phyloP scores from a whole-genome alignment of 805 yeast species.

The Metahyphopichia silvanorum region DNA sequence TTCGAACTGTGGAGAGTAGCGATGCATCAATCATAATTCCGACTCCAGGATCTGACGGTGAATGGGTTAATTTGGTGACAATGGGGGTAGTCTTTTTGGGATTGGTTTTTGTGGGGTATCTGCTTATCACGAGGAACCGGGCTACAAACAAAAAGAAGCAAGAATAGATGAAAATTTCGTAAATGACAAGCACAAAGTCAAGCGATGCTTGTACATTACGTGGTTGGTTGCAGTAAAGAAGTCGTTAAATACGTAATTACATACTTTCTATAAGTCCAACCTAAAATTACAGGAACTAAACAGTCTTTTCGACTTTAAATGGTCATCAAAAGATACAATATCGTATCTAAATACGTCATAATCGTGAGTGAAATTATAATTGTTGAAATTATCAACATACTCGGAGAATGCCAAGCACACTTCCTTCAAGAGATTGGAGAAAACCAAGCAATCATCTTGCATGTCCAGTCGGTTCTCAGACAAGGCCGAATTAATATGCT shows the following conservation, averaged over 20 bases:
- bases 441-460: constrained; percentile 7
- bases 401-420: constrained; percentile 8
- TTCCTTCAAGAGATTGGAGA: constrained; percentile 6
- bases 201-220: no score
- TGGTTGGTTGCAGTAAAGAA: no score
- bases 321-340: constrained; percentile 13
- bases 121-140: no score
- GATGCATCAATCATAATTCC: constrained; percentile 1
- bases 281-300: no score
- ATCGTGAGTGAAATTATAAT: constrained; percentile 1
- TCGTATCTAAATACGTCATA: constrained; percentile 9
- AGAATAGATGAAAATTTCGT: no score
- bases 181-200: no score
- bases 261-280: no score
- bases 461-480: constrained; percentile 6
- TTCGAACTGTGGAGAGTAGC: background rate
- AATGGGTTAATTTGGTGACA: constrained; percentile 3
- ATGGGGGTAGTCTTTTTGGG: constrained; percentile 4
- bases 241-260: no score
- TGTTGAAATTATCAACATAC: constrained; percentile 6
- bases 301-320: constrained; percentile 7
- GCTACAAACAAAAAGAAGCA: no score
- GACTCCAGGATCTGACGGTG: background rate
- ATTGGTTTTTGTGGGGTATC: constrained; percentile 2
- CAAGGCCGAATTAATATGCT: constrained; percentile 6